Conservation (phyloP, 139 green algal species). For the Coelastrella sp. region DNA sequence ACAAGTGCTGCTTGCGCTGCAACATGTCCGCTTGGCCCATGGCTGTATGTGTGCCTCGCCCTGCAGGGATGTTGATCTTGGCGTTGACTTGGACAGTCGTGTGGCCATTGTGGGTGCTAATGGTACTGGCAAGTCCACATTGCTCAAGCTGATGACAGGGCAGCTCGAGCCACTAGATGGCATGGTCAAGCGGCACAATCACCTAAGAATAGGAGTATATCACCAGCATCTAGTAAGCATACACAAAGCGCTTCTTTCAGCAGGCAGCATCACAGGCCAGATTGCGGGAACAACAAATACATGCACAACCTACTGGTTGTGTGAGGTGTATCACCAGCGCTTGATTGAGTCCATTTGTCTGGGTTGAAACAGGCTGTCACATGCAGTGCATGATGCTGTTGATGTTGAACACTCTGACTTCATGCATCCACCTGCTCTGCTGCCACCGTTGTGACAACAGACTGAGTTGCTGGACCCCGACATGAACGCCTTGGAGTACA, state of each 20-base stretch:
- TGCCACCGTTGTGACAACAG: neutral
- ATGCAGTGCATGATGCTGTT: neutral
- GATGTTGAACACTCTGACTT: neutral
- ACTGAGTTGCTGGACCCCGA: constrained; percentile 86
- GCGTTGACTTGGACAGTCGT: constrained; percentile 92
- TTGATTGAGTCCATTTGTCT: too few relatives aligned
- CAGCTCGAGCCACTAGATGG: constrained; percentile 89
- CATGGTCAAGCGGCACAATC: constrained; percentile 95
- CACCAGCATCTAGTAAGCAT: constrained; percentile 69
- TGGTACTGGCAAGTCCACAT: constrained; percentile 95
- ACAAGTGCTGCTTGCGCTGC: neutral
- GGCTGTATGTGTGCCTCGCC: neutral
- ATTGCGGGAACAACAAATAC: too few relatives aligned
- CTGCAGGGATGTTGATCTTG: constrained; percentile 87
- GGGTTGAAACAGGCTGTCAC: too few relatives aligned
- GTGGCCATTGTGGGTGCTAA: constrained; percentile 96
- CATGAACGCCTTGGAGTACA: constrained; percentile 81
- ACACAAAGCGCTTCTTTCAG: neutral
- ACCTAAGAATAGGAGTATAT: constrained; percentile 93
- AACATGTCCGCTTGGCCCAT: neutral
- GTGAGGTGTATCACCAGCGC: too few relatives aligned
- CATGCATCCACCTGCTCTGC: neutral
- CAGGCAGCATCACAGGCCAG: too few relatives aligned
- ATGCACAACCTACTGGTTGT: too few relatives aligned
- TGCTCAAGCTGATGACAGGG: constrained; percentile 98